Percentiles rank a stretch among this genome's conserved stretches.
Conservation (phyloP, 805 yeast species). For the Candida vaughaniae region DNA sequence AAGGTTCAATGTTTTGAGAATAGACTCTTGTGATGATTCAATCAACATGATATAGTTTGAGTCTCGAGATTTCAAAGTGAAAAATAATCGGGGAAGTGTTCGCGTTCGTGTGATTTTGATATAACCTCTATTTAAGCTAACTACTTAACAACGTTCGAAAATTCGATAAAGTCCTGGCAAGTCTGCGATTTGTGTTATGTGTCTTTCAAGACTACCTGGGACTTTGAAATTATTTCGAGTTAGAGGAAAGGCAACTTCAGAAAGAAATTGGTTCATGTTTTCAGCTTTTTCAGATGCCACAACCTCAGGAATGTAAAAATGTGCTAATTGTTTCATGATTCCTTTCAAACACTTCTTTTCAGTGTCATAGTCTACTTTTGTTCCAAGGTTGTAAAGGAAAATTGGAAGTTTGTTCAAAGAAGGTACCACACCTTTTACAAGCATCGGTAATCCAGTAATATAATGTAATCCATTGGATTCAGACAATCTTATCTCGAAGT, state of each 20-base stretch:
- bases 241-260: slow-evolving; percentile 62
- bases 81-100: neutral
- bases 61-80: neutral
- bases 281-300: slow-evolving; percentile 14
- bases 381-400: slow-evolving; percentile 62
- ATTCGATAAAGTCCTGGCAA: slow-evolving; percentile 88
- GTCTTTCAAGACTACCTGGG: slow-evolving; percentile 47
- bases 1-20: slow-evolving; percentile 26
- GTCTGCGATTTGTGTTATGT: slow-evolving; percentile 82
- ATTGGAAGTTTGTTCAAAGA: slow-evolving; percentile 60
- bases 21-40: slow-evolving; percentile 25
- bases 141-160: slow-evolving; percentile 83
- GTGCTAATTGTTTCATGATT: slow-evolving; percentile 64
- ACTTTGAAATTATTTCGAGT: slow-evolving; percentile 65
- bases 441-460: slow-evolving; percentile 61
- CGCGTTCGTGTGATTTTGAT: slow-evolving; percentile 8
- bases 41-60: slow-evolving; percentile 19
- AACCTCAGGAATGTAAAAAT: slow-evolving; percentile 67
- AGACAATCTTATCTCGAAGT: slow-evolving; percentile 57
- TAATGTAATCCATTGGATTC: slow-evolving; percentile 30
- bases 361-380: slow-evolving; percentile 58
- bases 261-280: slow-evolving; percentile 34
- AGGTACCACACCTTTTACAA: slow-evolving; percentile 65
- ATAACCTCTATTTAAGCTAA: no score
- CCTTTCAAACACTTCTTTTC: slow-evolving; percentile 71